Evolutionary conservation across 345 rosid genomes (phyloP).

Genomic region (Syzygium jambos): DNA sequence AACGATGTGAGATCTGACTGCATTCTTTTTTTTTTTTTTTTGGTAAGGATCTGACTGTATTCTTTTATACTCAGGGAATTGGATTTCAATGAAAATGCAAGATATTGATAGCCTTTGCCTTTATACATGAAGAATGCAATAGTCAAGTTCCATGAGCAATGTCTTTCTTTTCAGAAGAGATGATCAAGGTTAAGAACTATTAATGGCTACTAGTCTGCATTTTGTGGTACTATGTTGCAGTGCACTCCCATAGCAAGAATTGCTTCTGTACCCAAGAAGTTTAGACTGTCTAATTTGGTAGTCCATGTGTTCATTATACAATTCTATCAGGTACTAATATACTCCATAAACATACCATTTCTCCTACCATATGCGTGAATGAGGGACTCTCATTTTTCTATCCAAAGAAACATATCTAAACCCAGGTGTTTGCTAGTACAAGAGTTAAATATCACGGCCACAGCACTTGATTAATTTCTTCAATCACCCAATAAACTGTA

Average conservation of each 20-base stretch:
- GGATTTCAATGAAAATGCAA: background rate
- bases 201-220: background rate
- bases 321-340: background rate
- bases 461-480: background rate
- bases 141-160: background rate
- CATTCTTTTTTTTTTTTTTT: slow-evolving; percentile 1
- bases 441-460: background rate
- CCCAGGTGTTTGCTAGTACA: background rate
- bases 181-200: background rate
- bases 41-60: background rate
- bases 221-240: background rate
- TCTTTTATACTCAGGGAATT: background rate
- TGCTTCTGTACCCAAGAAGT: background rate
- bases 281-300: background rate
- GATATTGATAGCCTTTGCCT: background rate
- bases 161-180: background rate
- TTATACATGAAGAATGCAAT: background rate
- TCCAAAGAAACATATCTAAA: background rate
- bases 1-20: background rate
- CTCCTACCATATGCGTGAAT: background rate
- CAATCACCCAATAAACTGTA: background rate
- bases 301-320: background rate
- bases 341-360: background rate
- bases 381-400: background rate
- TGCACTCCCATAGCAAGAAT: background rate